Evolutionary conservation across 257 asterid genomes (phyloP).

Genomic region (Solanum lignicaule): DNA sequence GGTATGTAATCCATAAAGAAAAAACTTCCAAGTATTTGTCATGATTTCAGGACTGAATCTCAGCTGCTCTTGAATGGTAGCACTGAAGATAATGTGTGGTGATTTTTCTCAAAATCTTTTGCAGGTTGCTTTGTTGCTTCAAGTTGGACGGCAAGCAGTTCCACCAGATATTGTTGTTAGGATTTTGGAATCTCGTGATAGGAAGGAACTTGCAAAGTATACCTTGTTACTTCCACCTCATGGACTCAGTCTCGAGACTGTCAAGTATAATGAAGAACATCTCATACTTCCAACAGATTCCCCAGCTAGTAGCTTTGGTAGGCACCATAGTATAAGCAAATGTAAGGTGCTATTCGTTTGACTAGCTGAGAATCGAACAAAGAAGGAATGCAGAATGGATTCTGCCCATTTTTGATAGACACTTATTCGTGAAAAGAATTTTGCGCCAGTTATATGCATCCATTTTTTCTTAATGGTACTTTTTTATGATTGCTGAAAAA

Average conservation of each 20-base stretch:
- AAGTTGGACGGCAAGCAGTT: slow-evolving; percentile 83
- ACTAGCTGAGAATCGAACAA: background rate
- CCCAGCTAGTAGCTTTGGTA: slow-evolving; percentile 59
- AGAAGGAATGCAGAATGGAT: background rate
- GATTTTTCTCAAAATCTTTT: background rate
- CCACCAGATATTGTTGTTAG: slow-evolving; percentile 48
- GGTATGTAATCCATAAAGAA: slow-evolving; percentile 28
- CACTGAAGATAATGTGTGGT: background rate
- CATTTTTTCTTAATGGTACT: background rate
- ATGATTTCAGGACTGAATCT: background rate
- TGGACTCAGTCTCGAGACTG: slow-evolving; percentile 45
- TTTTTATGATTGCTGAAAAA: background rate
- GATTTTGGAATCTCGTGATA: slow-evolving; percentile 59
- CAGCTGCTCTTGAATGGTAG: background rate
- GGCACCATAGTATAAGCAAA: slow-evolving; percentile 37
- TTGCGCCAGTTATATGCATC: background rate
- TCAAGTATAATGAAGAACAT: slow-evolving; percentile 63
- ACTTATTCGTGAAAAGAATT: background rate
- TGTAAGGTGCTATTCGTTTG: slow-evolving; percentile 55
- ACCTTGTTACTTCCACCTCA: slow-evolving; percentile 64
- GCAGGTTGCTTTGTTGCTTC: slow-evolving; percentile 82
- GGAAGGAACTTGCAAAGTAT: slow-evolving; percentile 77
- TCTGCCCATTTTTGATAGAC: background rate
- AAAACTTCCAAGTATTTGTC: background rate
- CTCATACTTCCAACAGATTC: slow-evolving; percentile 35